These are phyloP conservation scores for Piromyces finnis DNA, from an alignment of 192 early-diverging fungal genomes.

Conservation along the genomic window DNA sequence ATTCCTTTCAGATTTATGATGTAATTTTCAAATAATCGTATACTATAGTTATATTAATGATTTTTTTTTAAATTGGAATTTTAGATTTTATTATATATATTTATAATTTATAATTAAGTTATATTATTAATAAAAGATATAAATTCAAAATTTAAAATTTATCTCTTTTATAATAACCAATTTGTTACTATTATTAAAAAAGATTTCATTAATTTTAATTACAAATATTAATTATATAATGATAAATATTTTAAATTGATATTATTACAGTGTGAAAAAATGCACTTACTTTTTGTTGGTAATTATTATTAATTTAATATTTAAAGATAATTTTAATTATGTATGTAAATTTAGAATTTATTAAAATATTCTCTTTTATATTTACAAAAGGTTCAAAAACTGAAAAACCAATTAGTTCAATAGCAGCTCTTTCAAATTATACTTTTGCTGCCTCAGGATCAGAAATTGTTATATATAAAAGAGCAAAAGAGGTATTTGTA, in stretches of 20 bases:
- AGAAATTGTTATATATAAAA: slow-evolving; percentile 1
- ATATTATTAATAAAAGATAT: too few species aligned
- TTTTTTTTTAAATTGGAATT: not conserved
- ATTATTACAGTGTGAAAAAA: slow-evolving; percentile 34
- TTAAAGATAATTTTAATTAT: not conserved
- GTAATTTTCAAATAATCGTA: too few species aligned
- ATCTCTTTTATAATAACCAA: too few species aligned
- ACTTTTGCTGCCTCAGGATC: not conserved
- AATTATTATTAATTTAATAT: not conserved
- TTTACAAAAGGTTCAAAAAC: not conserved
- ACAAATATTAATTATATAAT: too few species aligned
- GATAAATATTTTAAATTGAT: slow-evolving; percentile 3
- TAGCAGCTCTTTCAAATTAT: not conserved
- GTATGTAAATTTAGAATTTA: not conserved
- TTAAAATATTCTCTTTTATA: not conserved
- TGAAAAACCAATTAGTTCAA: not conserved
- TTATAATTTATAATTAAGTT: too few species aligned
- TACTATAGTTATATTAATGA: too few species aligned
- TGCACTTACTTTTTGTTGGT: slow-evolving; percentile 59
- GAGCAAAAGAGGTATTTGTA: not conserved
- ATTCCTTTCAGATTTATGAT: slow-evolving; percentile 78
- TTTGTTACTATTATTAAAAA: too few species aligned
- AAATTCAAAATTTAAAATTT: too few species aligned
- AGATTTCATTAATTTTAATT: too few species aligned
- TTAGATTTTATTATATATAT: too few species aligned